Evolutionary conservation across 2,329 filamentous ascomycete species (phyloP), one percentile per base, ranked within the genome.

Genomic region (Stromatinia cepivora): DNA sequence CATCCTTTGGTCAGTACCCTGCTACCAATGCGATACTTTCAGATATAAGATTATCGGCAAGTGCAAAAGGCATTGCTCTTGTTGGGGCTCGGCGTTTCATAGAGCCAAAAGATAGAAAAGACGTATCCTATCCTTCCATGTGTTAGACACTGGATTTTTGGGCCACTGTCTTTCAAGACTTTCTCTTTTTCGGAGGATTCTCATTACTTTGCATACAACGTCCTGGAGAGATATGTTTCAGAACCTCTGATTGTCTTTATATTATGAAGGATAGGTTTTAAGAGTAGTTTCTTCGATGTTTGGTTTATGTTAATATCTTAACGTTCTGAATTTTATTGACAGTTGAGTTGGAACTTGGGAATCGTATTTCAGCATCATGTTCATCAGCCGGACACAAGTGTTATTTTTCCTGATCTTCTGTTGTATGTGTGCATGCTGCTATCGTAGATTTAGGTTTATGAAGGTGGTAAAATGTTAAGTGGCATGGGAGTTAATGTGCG

Each of bases 391-490:
- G 0, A 56, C 36, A 3, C 9, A 36, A n/a, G 22, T 36, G 8
- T 10, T 15, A 15, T 3, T 15, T 13, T 36, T 36, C 11, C 20
- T 6, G 10, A n/a, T 3, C 31, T 9, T 15, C 1, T 36, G 3
- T 1, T n/a, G 2, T 36, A 4, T 36, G 2, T 36, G 3, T 36
- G 10, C 10, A 13, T 36, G 1, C 13, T 13, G 1, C 2, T n/a
- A 22, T 2, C 15, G 9, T 56, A n/a, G 7, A n/a, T n/a, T 15
- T 3, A 13, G 39, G 39, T 15, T 56, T 10, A 2, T 36, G 17
- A 3, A n/a, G 39, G 2, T 15, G 39, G 11, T 42, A 42, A 42
- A 42, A 42, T 42, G 39, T 15, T 42, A 42, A 42, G 11, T 42
- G 39, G 11, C 13, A 11, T 42, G 13, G 39, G 15, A 31, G 15